Conservation (phyloP, 305 asterid species). For the Ajuga reptans region DNA sequence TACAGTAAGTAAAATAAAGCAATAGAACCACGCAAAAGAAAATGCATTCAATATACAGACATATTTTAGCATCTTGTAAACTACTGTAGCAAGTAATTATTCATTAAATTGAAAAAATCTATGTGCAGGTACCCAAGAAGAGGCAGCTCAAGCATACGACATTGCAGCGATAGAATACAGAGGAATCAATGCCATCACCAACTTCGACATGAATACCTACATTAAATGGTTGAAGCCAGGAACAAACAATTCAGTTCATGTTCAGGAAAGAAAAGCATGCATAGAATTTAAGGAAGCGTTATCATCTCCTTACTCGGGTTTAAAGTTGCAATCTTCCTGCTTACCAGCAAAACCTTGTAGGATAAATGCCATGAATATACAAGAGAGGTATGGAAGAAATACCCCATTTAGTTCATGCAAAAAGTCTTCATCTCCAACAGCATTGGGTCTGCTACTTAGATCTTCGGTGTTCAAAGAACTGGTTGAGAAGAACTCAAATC, state of each 20-base stretch:
- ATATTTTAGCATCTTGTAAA: not conserved
- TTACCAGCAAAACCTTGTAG: not conserved
- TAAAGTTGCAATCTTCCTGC: not conserved
- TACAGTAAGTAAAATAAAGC: slow-evolving; percentile 48
- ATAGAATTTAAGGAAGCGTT: not conserved
- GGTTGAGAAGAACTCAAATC: slow-evolving; percentile 29
- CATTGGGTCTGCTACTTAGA: slow-evolving; percentile 29
- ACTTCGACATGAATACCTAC: slow-evolving; percentile 51
- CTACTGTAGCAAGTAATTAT: not conserved
- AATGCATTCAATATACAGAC: not conserved
- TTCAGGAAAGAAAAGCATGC: slow-evolving; percentile 27
- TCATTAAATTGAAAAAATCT: not conserved
- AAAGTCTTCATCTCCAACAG: slow-evolving; percentile 30
- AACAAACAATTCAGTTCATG: slow-evolving; percentile 23
- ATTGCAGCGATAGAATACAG: slow-evolving; percentile 62
- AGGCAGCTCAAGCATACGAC: slow-evolving; percentile 61
- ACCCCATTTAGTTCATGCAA: slow-evolving; percentile 5
- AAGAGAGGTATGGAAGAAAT: slow-evolving; percentile 17
- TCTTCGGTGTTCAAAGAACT: slow-evolving; percentile 31
- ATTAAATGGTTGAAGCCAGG: slow-evolving; percentile 55
- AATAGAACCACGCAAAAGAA: not conserved
- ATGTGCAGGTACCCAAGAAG: slow-evolving; percentile 52
- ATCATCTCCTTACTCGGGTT: not conserved
- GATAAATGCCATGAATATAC: slow-evolving; percentile 9
- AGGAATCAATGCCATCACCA: slow-evolving; percentile 52